These are phyloP conservation scores for Panicum miliaceum DNA, from an alignment of 176 grass and related monocot genomes.

Conservation along the genomic window DNA sequence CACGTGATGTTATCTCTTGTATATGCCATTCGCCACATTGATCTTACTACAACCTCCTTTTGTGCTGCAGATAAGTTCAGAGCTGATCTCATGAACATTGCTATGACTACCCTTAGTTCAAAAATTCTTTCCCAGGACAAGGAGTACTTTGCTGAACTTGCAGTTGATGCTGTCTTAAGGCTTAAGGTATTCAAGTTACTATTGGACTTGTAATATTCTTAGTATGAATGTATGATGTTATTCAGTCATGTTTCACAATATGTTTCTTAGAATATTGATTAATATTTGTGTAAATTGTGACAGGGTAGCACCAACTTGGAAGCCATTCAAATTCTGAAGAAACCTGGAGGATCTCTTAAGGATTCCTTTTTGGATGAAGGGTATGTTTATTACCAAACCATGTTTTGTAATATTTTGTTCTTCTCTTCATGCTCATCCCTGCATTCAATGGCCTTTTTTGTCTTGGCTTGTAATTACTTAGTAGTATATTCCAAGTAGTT, in stretches of 20 bases:
- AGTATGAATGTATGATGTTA: background rate
- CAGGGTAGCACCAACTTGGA: conserved; percentile 98
- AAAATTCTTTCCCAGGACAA: conserved; percentile 99
- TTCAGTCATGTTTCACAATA: background rate
- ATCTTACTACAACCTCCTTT: conserved; percentile 29
- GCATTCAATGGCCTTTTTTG: background rate
- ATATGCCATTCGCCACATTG: background rate
- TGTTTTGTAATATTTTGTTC: background rate
- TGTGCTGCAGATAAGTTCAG: conserved; percentile 76
- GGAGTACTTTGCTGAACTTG: conserved; percentile 96
- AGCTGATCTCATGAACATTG: conserved; percentile 95
- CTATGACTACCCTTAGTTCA: conserved; percentile 94
- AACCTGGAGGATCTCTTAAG: conserved; percentile 95
- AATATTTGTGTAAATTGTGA: conserved; percentile 20
- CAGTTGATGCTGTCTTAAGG: conserved; percentile 94
- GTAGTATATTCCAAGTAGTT: background rate
- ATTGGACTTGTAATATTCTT: background rate
- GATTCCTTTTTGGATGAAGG: conserved; percentile 99
- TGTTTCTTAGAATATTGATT: background rate
- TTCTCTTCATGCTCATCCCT: background rate
- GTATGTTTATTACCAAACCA: conserved; percentile 51
- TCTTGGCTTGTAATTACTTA: background rate
- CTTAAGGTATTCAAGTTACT: conserved; percentile 72
- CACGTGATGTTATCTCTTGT: background rate
- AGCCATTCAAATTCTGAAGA: conserved; percentile 97